Conservation (phyloP, 306 rosid species). For the Pueraria montana region DNA sequence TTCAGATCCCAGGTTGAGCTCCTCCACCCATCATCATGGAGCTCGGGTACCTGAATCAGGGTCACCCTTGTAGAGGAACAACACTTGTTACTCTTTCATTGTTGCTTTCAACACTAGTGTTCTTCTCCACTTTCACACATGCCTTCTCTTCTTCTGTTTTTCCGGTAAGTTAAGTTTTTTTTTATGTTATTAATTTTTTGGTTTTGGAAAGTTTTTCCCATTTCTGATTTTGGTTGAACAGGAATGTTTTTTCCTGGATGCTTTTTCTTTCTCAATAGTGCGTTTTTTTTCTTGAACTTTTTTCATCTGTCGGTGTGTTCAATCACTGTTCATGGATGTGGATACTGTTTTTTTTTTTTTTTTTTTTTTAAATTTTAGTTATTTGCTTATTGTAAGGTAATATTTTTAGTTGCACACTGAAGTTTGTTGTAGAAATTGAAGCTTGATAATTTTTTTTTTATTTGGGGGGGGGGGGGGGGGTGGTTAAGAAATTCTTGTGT, state of each 20-base stretch:
- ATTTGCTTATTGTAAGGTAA: constrained; percentile 15
- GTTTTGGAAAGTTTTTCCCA: neutral
- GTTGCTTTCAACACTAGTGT: constrained; percentile 55
- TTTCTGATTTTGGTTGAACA: constrained; percentile 36
- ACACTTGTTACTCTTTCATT: constrained; percentile 57
- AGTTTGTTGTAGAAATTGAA: constrained; percentile 32
- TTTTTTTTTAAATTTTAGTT: neutral
- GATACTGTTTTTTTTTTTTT: neutral
- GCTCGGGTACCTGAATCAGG: constrained; percentile 49
- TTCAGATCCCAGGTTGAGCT: constrained; percentile 54
- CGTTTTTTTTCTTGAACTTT: neutral
- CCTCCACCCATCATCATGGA: constrained; percentile 49
- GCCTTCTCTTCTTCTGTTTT: constrained; percentile 72
- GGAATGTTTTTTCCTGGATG: constrained; percentile 5
- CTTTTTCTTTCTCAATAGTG: neutral
- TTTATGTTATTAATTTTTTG: neutral
- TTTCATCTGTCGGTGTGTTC: neutral
- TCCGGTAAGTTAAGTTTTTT: constrained; percentile 57
- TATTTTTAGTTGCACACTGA: neutral
- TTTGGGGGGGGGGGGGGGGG: neutral
- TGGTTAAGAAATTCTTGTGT: neutral
- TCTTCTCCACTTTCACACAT: constrained; percentile 58
- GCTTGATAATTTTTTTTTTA: constrained; percentile 9
- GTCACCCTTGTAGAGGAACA: constrained; percentile 48
- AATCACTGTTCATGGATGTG: neutral